phyloP scores from a whole-genome alignment of 2,329 filamentous ascomycete genomes.

The Pyrenochaeta sp. region DNA sequence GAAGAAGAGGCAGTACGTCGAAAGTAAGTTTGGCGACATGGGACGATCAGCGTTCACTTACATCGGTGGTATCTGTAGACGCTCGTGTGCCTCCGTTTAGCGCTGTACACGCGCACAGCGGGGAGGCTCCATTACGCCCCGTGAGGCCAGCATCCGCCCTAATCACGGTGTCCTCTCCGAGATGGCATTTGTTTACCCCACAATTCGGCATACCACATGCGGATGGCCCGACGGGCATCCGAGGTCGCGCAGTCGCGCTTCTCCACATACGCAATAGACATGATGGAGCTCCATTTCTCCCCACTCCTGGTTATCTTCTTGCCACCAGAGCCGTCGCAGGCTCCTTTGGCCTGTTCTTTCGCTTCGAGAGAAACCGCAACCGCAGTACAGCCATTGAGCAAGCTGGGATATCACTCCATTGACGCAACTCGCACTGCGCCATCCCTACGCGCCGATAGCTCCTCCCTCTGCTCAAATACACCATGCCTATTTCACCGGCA shows the following conservation, averaged over 20 bases:
- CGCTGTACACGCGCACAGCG: background rate
- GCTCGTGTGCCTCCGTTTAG: background rate
- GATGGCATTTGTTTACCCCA: conserved; percentile 8
- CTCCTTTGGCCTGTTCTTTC: background rate
- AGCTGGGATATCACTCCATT: background rate
- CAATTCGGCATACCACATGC: conserved; percentile 67
- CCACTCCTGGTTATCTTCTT: background rate
- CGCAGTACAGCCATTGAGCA: background rate
- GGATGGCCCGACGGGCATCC: conserved; percentile 4
- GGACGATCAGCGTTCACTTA: background rate
- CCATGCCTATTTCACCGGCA: conserved; percentile 32
- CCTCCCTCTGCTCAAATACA: background rate
- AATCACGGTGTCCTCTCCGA: too few relatives aligned
- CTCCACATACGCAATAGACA: conserved; percentile 1
- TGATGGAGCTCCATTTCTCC: background rate
- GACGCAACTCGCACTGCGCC: background rate
- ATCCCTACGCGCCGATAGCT: background rate
- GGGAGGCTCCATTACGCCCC: background rate
- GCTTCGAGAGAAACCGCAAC: background rate
- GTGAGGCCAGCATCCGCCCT: too few relatives aligned
- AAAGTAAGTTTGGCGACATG: background rate
- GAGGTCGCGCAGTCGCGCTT: conserved; percentile 19
- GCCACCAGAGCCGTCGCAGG: background rate
- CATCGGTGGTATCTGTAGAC: background rate
- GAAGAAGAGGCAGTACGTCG: background rate